phyloP scores from a whole-genome alignment of 2,329 filamentous ascomycete genomes.

The Fusarium goolgardi region DNA sequence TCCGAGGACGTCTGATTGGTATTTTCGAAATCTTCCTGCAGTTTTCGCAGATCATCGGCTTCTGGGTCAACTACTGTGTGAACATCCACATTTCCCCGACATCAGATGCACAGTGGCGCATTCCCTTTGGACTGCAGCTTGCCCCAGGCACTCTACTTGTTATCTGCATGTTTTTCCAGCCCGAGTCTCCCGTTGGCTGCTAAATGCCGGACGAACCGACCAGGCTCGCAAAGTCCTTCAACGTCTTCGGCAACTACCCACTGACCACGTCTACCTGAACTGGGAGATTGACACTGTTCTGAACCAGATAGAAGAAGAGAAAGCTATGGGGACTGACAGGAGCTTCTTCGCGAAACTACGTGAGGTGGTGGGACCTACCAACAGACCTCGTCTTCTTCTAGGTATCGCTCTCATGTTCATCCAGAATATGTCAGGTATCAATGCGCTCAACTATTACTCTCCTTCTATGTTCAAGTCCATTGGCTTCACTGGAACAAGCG shows the following conservation, averaged over 20 bases:
- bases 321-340: neutral
- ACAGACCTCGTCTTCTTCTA: conserved; percentile 5
- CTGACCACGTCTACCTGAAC: neutral
- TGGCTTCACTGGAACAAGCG: conserved; percentile 24
- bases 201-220: neutral
- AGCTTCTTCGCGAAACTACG: neutral
- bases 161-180: conserved; percentile 7
- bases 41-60: conserved; percentile 18
- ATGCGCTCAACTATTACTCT: conserved; percentile 18
- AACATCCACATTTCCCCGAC: conserved; percentile 2
- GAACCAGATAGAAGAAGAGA: conserved; percentile 5
- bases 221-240: conserved; percentile 3
- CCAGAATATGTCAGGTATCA: conserved; percentile 16
- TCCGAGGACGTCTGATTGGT: conserved; percentile 22
- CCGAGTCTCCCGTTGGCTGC: conserved; percentile 5
- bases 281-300: conserved; percentile 7
- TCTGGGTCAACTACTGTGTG: conserved; percentile 11
- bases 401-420: conserved; percentile 12
- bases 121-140: conserved; percentile 5
- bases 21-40: conserved; percentile 28
- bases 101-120: conserved; percentile 4
- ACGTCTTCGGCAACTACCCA: conserved; percentile 5
- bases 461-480: conserved; percentile 30
- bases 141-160: conserved; percentile 1
- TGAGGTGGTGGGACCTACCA: conserved; percentile 1